Evolutionary conservation across 257 asterid species (phyloP).

Genomic region (Buddleja alternifolia): DNA sequence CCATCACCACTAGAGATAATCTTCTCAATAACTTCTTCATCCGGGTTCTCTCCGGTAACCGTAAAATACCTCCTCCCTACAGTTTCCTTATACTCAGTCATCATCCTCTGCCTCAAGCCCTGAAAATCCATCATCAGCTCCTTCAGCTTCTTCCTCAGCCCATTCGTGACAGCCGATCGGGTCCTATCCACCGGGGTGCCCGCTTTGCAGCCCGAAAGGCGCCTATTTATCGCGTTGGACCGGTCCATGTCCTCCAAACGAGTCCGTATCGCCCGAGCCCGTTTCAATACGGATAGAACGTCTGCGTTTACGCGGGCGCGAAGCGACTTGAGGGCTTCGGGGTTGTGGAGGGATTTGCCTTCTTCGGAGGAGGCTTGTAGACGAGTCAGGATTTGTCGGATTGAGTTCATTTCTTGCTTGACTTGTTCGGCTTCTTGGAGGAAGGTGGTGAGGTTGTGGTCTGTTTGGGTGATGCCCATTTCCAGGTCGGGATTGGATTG

Average conservation of each 20-base stretch:
- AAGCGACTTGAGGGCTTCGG: constrained; percentile 68
- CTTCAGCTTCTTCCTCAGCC: constrained; percentile 89
- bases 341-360: constrained; percentile 67
- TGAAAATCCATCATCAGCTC: constrained; percentile 97
- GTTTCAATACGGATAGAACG: constrained; percentile 61
- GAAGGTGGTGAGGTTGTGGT: constrained; percentile 69
- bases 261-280: constrained; percentile 59
- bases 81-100: constrained; percentile 87
- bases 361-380: constrained; percentile 66
- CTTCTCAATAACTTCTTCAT: constrained; percentile 76
- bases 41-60: constrained; percentile 78
- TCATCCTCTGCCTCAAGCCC: constrained; percentile 85
- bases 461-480: constrained; percentile 57
- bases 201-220: constrained; percentile 75
- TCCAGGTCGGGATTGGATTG: constrained; percentile 63
- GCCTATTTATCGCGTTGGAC: constrained; percentile 59
- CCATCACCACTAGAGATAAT: constrained; percentile 68
- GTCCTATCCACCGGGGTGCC: constrained; percentile 81
- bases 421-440: constrained; percentile 79
- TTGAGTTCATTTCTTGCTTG: constrained; percentile 71
- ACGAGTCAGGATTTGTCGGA: constrained; percentile 56
- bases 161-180: constrained; percentile 79
- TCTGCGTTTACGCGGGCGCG: constrained; percentile 57
- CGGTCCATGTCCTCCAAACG: constrained; percentile 86
- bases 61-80: constrained; percentile 84